phyloP scores from a whole-genome alignment of 202 grass and related monocot genomes.

The Digitaria exilis region DNA sequence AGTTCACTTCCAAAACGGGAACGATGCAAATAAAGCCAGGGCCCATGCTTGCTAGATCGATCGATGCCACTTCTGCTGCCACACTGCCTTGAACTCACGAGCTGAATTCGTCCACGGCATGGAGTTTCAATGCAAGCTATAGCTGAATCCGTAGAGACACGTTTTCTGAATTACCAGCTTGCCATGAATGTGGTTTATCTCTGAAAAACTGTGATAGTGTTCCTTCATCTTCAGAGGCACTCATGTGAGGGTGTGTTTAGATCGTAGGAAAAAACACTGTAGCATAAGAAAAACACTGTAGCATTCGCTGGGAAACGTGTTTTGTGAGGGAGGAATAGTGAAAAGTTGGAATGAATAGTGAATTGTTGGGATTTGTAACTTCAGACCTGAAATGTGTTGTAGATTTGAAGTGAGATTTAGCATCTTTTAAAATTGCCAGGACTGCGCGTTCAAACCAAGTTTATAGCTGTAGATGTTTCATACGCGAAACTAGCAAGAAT shows the following conservation, averaged over 20 bases:
- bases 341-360: too few species aligned
- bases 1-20: conserved; percentile 27
- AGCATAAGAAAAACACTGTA: too few species aligned
- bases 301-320: too few species aligned
- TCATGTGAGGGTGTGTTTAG: too few species aligned
- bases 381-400: not conserved
- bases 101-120: not conserved
- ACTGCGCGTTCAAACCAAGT: conserved; percentile 39
- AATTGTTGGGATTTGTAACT: too few species aligned
- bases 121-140: conserved; percentile 20
- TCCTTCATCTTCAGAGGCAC: not conserved
- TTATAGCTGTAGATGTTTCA: conserved; percentile 36
- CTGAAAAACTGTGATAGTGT: not conserved
- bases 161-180: conserved; percentile 9
- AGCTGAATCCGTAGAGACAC: conserved; percentile 1
- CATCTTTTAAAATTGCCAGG: not conserved
- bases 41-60: not conserved
- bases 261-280: too few species aligned
- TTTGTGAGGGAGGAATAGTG: too few species aligned
- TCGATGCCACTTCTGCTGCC: not conserved
- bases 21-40: not conserved
- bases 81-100: not conserved
- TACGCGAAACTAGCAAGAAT: not conserved
- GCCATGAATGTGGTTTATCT: not conserved
- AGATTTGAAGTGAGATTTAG: not conserved